These are phyloP conservation scores for Pichia manshurica DNA, from an alignment of 805 yeast genomes.

Conservation along the genomic window DNA sequence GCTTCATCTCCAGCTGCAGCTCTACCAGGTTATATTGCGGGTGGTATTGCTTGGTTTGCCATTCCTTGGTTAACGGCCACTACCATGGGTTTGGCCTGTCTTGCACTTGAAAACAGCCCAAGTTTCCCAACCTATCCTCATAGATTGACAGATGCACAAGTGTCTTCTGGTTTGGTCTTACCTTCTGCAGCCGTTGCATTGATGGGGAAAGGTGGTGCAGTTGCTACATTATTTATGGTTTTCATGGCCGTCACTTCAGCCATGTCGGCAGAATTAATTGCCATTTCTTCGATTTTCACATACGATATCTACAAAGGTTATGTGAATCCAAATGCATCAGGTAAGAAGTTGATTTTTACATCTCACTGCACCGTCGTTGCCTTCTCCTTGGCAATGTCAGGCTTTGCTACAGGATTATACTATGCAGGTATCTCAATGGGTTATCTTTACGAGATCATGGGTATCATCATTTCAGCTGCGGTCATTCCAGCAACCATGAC, in stretches of 20 bases:
- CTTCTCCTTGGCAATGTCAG: conserved; percentile 63
- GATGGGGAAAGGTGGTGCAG: conserved; percentile 86
- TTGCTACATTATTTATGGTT: conserved; percentile 67
- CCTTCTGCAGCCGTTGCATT: conserved; percentile 79
- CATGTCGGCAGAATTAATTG: conserved; percentile 83
- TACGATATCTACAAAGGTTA: conserved; percentile 82
- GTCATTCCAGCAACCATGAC: conserved; percentile 73
- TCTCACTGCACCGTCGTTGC: conserved; percentile 63
- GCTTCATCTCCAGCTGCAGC: conserved; percentile 74
- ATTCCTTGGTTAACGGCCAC: conserved; percentile 80
- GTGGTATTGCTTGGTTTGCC: conserved; percentile 89
- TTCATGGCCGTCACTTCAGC: conserved; percentile 95
- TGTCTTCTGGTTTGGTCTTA: conserved; percentile 73
- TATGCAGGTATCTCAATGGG: conserved; percentile 86
- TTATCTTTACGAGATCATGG: conserved; percentile 82
- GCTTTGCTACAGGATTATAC: conserved; percentile 73
- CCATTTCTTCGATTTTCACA: conserved; percentile 79
- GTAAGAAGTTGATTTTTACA: conserved; percentile 61
- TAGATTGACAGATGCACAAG: conserved; percentile 58
- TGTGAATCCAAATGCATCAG: conserved; percentile 71
- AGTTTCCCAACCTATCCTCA: conserved; percentile 77
- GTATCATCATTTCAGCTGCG: conserved; percentile 80
- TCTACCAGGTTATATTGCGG: conserved; percentile 79
- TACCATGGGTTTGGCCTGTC: conserved; percentile 81
- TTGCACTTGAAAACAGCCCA: conserved; percentile 64